phyloP scores from a whole-genome alignment of 352 stramenopile species.

The Pythium rhizo-oryzae region DNA sequence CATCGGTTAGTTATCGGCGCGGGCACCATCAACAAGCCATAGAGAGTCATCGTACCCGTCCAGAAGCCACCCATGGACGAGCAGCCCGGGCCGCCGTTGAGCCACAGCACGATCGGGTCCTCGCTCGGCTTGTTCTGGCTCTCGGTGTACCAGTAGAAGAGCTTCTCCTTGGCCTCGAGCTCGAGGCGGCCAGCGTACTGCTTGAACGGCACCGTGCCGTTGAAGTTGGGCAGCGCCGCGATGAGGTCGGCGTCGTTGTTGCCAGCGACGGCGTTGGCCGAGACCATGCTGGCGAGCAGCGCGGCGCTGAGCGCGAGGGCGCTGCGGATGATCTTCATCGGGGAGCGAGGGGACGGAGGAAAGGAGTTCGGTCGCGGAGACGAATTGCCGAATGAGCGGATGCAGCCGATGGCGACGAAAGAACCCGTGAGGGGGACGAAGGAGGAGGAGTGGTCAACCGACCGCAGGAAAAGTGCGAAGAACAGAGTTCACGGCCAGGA shows the following conservation, averaged over 20 bases:
- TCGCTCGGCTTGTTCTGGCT: constrained; percentile 52
- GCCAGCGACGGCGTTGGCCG: constrained; percentile 14
- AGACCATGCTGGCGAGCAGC: constrained; percentile 22
- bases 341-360: not conserved
- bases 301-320: constrained; percentile 30
- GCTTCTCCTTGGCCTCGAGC: constrained; percentile 54
- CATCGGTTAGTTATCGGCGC: not conserved
- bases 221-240: constrained; percentile 50
- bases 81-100: constrained; percentile 80
- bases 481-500: not conserved
- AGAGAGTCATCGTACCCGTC: constrained; percentile 25
- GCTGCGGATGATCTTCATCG: constrained; percentile 46
- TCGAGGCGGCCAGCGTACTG: constrained; percentile 70
- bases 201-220: constrained; percentile 52
- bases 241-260: constrained; percentile 57
- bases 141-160: constrained; percentile 87
- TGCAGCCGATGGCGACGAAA: not conserved
- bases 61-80: constrained; percentile 73
- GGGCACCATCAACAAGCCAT: not conserved
- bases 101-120: constrained; percentile 81
- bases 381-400: constrained; percentile 20
- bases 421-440: not conserved
- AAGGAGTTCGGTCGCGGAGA: not conserved
- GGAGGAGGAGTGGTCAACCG: not conserved
- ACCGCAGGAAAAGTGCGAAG: not conserved